phyloP scores from a whole-genome alignment of 2,329 filamentous ascomycete genomes.

The Neonectria faginata region DNA sequence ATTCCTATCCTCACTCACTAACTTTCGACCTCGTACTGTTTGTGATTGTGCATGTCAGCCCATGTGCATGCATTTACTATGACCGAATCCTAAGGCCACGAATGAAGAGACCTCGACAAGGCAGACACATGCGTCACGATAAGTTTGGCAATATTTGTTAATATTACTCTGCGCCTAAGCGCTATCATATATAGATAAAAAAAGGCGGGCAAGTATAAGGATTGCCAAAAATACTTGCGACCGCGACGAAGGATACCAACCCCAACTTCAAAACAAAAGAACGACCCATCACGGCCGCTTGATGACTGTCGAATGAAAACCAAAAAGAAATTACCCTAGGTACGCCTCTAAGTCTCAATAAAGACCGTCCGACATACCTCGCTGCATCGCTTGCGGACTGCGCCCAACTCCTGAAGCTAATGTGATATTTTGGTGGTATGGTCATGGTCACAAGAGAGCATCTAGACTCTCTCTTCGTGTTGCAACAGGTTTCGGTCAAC shows the following conservation, averaged over 20 bases:
- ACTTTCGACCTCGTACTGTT: background rate
- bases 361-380: constrained; percentile 34
- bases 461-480: constrained; percentile 48
- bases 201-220: constrained; percentile 4
- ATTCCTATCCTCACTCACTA: constrained; percentile 12
- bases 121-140: too few relatives aligned
- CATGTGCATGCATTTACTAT: background rate
- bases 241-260: constrained; percentile 2
- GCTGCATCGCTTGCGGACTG: constrained; percentile 24
- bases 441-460: constrained; percentile 16
- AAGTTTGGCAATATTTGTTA: constrained; percentile 7
- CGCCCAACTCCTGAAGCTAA: constrained; percentile 25
- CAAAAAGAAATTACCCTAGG: background rate
- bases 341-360: constrained; percentile 13
- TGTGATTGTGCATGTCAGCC: background rate
- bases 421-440: constrained; percentile 2
- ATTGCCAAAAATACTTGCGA: background rate
- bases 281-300: background rate
- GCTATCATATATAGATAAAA: constrained; percentile 27
- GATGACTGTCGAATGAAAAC: constrained; percentile 6
- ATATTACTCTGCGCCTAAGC: constrained; percentile 23
- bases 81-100: background rate
- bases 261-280: background rate
- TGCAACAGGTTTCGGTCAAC: constrained; percentile 49
- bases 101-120: background rate